phyloP scores from a whole-genome alignment of 2,329 filamentous ascomycete species.

The Aschersonia sp. region DNA sequence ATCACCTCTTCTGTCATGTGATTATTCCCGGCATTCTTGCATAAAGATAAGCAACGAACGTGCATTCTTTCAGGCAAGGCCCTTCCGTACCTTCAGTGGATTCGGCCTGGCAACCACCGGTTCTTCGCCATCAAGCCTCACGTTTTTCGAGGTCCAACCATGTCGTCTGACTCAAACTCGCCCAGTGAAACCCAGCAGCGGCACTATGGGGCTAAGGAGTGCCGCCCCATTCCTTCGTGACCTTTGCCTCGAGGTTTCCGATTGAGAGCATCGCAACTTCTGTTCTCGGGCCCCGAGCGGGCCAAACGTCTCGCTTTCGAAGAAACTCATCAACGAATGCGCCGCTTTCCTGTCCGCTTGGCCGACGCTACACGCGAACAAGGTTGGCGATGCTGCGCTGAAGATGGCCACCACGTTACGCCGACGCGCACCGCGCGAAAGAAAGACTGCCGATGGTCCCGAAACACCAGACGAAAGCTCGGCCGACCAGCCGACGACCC shows the following conservation, averaged over 20 bases:
- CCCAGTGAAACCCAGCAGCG: neutral
- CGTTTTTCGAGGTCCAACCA: neutral
- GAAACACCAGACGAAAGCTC: conserved; percentile 14
- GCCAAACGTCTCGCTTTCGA: neutral
- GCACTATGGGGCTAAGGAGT: neutral
- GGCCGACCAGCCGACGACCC: conserved; percentile 11
- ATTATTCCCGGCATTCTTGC: no score
- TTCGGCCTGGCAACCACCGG: no score
- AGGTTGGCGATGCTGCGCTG: neutral
- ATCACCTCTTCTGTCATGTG: no score
- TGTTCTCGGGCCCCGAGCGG: no score
- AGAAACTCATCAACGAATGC: neutral
- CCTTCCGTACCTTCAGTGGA: no score
- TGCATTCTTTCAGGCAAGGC: no score
- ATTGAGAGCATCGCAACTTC: neutral
- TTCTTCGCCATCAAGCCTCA: neutral
- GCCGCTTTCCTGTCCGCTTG: no score
- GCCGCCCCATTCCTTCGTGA: no score
- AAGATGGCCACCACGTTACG: conserved; percentile 19
- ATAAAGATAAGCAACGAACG: no score
- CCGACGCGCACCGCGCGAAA: conserved; percentile 15
- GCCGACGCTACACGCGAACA: neutral
- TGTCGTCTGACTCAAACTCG: neutral
- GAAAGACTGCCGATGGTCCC: conserved; percentile 9
- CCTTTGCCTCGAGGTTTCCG: no score